A percentile compares a stretch with the other conserved stretches of the same genome.
These are phyloP conservation scores for Stygiomarasmius scandens DNA, from an alignment of 1,284 basidiomycete genomes.

Conservation along the genomic window DNA sequence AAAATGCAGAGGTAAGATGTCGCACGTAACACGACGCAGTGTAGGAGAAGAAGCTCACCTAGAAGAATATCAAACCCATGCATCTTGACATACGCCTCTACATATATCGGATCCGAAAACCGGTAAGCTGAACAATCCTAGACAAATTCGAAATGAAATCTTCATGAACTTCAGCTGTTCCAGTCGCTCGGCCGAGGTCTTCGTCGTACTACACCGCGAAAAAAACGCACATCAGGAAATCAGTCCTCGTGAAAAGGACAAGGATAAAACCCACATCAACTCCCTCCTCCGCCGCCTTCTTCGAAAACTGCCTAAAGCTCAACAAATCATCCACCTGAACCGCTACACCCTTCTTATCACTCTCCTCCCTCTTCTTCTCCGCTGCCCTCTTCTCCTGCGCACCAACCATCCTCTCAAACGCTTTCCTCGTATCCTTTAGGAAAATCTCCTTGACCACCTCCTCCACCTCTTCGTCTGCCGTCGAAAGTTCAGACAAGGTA, in stretches of 20 bases:
- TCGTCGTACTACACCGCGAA: conserved; percentile 72
- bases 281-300: conserved; percentile 82
- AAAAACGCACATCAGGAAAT: no score
- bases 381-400: conserved; percentile 67
- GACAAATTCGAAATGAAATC: conserved; percentile 97
- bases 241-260: conserved; percentile 8
- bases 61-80: conserved; percentile 98
- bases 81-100: conserved; percentile 97
- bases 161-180: conserved; percentile 81
- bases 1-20: conserved; percentile 4
- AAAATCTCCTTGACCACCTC: conserved; percentile 93
- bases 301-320: conserved; percentile 92
- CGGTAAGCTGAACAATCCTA: conserved; percentile 94
- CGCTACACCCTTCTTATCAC: conserved; percentile 75
- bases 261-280: conserved; percentile 67
- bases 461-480: conserved; percentile 54
- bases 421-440: conserved; percentile 89
- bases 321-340: conserved; percentile 95
- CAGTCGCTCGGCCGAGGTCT: conserved; percentile 91
- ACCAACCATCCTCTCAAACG: conserved; percentile 92
- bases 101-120: conserved; percentile 98
- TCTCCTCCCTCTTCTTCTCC: conserved; percentile 76
- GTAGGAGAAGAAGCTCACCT: conserved; percentile 46
- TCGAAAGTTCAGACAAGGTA: conserved; percentile 78
- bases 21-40: not conserved